Base-by-base conservation (phyloP, 768 basidiomycete species). In the Daedalea quercina region DNA sequence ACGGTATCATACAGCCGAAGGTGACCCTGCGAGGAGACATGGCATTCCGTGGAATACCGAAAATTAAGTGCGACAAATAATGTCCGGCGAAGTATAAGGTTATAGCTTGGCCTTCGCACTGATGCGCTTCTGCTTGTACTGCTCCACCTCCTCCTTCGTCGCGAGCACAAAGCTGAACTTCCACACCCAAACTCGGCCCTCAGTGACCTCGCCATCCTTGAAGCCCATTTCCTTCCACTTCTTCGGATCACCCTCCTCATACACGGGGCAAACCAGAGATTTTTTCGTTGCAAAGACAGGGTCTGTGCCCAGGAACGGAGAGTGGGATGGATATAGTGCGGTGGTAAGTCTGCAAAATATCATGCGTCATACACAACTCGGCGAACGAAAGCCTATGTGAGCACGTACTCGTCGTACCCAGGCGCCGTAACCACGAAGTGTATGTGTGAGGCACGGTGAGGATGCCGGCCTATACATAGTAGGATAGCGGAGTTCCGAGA, bases 211-310 rank as follows among this genome's bases (percentile, higher is more conserved):
- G 28, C 54, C 63, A 35, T 60, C 60, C 51, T 64, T 57, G 54
- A 63, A 69, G 24, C 68, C 68, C 55, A 65, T 58, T 41, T 61
- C 60, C 9, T 28, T 47, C 68, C 68, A 69, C 17, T 60, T 53
- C 35, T 46, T 41, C 6, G 65, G 60, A 28, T 69, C 65, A 4
- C 44, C 52, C 51, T 65, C 66, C 41, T 65, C 63, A 2, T 51
- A 52, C 28, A 69, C 57, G 22, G 64, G 54, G 52, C 64, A 65
- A 47, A 69, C 61, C 25, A 69, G 66, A 35, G 65, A 66, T 54
- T 66, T 68, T 61, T 64, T 66, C 2, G 68, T 69, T 28, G 68
- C 68, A 48, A 69, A 69, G 2, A 69, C 68, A 26, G 68, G 68
- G 54, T 69, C 68, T 0, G 67, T 69, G 42, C 68, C 68, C 9